Conservation (phyloP, 108 stramenopile species). For the Nitzschia sp. region DNA sequence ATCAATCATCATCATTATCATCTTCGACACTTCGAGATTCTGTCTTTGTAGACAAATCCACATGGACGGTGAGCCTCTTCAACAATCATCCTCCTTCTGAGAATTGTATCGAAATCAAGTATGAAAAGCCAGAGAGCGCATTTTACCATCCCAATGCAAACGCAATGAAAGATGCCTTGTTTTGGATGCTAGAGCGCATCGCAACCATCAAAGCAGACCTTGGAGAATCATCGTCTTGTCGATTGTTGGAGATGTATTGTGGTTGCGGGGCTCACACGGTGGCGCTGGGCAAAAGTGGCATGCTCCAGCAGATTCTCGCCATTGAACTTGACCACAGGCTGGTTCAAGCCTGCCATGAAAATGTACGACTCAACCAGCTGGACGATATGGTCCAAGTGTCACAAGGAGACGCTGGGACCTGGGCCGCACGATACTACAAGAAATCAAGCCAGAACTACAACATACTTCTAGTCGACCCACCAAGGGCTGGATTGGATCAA, state of each 20-base stretch:
- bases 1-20: not conserved
- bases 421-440: constrained; percentile 37
- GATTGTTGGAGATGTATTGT: constrained; percentile 76
- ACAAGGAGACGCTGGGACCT: constrained; percentile 60
- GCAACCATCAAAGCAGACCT: not conserved
- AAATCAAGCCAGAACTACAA: constrained; percentile 42
- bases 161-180: constrained; percentile 65
- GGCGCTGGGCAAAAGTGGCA: constrained; percentile 53
- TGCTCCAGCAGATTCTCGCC: constrained; percentile 51
- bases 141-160: constrained; percentile 80
- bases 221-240: not conserved
- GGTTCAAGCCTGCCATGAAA: constrained; percentile 55
- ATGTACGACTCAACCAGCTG: constrained; percentile 54
- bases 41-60: constrained; percentile 15
- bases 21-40: constrained; percentile 29
- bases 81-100: not conserved
- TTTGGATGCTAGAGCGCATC: constrained; percentile 67
- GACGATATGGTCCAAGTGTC: constrained; percentile 16
- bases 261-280: constrained; percentile 86
- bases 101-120: constrained; percentile 39
- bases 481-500: constrained; percentile 55
- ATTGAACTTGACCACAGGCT: constrained; percentile 74
- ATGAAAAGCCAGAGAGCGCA: constrained; percentile 69
- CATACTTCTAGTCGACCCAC: constrained; percentile 78
- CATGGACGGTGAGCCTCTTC: constrained; percentile 9